These are phyloP conservation scores for Aspergillus heteromorphus DNA, from an alignment of 495 filamentous ascomycete genomes.

Conservation along the genomic window DNA sequence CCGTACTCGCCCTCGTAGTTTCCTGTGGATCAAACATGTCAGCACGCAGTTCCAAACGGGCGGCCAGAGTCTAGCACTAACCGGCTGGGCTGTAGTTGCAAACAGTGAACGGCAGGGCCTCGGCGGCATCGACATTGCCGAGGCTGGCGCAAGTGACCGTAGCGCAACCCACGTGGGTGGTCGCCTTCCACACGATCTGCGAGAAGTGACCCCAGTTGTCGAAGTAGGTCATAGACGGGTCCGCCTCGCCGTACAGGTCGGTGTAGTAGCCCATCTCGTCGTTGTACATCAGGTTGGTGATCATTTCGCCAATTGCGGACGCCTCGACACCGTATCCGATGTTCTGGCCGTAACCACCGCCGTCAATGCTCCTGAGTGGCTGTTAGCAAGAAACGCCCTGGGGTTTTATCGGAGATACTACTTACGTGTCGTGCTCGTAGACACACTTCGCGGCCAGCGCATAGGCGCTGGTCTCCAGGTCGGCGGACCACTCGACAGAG, in stretches of 20 bases:
- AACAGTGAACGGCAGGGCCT: slow-evolving; percentile 58
- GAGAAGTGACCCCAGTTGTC: slow-evolving; percentile 77
- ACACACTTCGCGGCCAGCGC: slow-evolving; percentile 52
- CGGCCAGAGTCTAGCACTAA: slow-evolving; percentile 22
- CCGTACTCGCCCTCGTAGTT: slow-evolving; percentile 64
- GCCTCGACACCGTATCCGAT: slow-evolving; percentile 50
- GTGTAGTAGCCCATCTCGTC: slow-evolving; percentile 55
- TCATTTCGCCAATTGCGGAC: slow-evolving; percentile 53
- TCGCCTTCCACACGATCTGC: slow-evolving; percentile 82
- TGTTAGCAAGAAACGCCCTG: slow-evolving; percentile 4
- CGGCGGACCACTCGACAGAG: slow-evolving; percentile 56
- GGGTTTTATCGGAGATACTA: slow-evolving; percentile 5
- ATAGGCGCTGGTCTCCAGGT: slow-evolving; percentile 57
- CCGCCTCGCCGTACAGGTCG: slow-evolving; percentile 38
- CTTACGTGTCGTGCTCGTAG: slow-evolving; percentile 75
- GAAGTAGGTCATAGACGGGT: slow-evolving; percentile 56
- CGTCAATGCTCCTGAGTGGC: slow-evolving; percentile 38
- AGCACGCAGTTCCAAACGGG: neutral
- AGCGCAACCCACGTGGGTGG: slow-evolving; percentile 68
- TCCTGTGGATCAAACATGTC: slow-evolving; percentile 41
- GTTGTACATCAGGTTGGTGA: slow-evolving; percentile 82
- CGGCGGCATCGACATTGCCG: slow-evolving; percentile 42
- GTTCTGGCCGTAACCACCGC: slow-evolving; percentile 79
- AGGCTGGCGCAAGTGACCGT: slow-evolving; percentile 51
- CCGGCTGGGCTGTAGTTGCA: slow-evolving; percentile 83